phyloP scores from a whole-genome alignment of 805 yeast species.

The Metschnikowia henanensis region DNA sequence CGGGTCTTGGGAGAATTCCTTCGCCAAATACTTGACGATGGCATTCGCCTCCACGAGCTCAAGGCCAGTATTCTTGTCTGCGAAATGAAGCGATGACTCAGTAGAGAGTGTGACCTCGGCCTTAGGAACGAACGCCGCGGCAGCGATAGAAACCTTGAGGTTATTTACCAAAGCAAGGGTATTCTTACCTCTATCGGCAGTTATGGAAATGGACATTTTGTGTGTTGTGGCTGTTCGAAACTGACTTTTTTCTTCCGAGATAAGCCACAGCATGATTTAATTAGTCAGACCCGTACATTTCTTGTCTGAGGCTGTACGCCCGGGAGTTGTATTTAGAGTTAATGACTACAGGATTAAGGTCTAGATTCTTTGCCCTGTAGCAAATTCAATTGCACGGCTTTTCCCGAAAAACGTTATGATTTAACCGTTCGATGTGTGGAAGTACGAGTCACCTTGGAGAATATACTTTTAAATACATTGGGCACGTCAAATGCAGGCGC shows the following conservation, averaged over 20 bases:
- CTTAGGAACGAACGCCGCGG: slow-evolving; percentile 17
- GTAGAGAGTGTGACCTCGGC: slow-evolving; percentile 23
- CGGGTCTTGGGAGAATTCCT: slow-evolving; percentile 41
- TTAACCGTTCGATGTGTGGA: no score
- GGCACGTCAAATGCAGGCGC: neutral
- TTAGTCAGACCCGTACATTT: slow-evolving; percentile 12
- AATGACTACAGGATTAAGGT: no score
- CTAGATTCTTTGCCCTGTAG: no score
- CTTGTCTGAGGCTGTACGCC: neutral
- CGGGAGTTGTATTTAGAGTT: no score
- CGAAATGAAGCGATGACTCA: slow-evolving; percentile 27
- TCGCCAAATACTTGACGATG: slow-evolving; percentile 60
- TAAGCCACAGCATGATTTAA: slow-evolving; percentile 1
- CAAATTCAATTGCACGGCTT: no score
- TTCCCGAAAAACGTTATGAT: no score
- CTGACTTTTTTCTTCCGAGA: neutral
- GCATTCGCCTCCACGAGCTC: slow-evolving; percentile 67
- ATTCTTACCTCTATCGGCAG: slow-evolving; percentile 20
- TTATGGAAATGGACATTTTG: slow-evolving; percentile 15
- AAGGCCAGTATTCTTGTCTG: slow-evolving; percentile 38
- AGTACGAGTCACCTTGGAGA: no score
- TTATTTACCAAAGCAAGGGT: slow-evolving; percentile 24
- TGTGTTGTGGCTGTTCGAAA: neutral
- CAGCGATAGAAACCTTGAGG: slow-evolving; percentile 26
- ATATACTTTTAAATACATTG: neutral